These are phyloP conservation scores for Platanus orientalis DNA, from an alignment of 164 flowering plant genomes.

Conservation along the genomic window DNA sequence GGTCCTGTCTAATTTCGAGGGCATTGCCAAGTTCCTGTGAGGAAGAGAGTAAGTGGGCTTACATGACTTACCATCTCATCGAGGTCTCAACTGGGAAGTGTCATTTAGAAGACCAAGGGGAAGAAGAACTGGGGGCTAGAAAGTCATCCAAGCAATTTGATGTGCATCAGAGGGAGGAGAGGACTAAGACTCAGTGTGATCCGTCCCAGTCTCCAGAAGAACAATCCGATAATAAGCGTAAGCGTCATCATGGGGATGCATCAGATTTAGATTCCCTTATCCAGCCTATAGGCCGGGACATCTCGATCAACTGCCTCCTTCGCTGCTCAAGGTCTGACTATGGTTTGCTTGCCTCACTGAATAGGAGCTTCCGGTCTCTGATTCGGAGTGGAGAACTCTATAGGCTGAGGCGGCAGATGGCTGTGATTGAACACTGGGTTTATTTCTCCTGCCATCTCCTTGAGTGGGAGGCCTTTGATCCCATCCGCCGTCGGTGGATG, in stretches of 20 bases:
- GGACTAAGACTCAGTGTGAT: conserved; percentile 6
- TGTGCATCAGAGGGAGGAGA: conserved; percentile 15
- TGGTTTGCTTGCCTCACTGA: conserved; percentile 62
- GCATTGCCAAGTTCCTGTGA: conserved; percentile 29
- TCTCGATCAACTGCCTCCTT: conserved; percentile 61
- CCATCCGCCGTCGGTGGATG: conserved; percentile 69
- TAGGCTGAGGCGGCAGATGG: conserved; percentile 46
- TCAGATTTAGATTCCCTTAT: conserved; percentile 45
- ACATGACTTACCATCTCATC: conserved; percentile 21
- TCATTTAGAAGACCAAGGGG: conserved; percentile 30
- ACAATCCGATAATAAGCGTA: conserved; percentile 23
- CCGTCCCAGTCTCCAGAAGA: conserved; percentile 16
- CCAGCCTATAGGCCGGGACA: conserved; percentile 59
- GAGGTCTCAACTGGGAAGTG: conserved; percentile 31
- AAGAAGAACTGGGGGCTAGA: conserved; percentile 18
- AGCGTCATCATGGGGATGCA: conserved; percentile 31
- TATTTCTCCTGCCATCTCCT: conserved; percentile 77
- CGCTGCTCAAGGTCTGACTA: conserved; percentile 85
- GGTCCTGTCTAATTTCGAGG: conserved; percentile 30
- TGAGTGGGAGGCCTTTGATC: conserved; percentile 96
- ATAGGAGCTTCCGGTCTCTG: conserved; percentile 52
- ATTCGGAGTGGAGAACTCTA: conserved; percentile 70
- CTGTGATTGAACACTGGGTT: conserved; percentile 84
- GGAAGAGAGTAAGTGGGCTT: conserved; percentile 31
- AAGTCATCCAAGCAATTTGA: conserved; percentile 24